phyloP scores from a whole-genome alignment of 192 early-diverging fungal species.

The Entomortierella lignicola region DNA sequence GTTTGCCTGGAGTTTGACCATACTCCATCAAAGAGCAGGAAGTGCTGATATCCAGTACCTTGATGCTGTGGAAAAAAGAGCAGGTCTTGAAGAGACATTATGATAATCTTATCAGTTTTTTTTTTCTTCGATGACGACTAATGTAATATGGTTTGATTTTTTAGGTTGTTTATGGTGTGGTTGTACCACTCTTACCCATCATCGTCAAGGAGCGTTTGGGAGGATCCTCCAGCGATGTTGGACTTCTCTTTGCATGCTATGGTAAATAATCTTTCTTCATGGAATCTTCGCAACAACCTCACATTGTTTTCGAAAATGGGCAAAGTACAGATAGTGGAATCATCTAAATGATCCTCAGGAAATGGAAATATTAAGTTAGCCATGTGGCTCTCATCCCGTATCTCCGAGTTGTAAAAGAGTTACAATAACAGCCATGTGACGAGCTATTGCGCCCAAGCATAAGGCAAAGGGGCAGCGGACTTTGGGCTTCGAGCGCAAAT shows the following conservation, averaged over 20 bases:
- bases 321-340: neutral
- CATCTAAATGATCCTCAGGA: too few relatives aligned
- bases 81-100: neutral
- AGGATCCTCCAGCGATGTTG: constrained; percentile 66
- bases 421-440: too few relatives aligned
- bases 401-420: too few relatives aligned
- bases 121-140: neutral
- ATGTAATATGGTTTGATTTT: constrained; percentile 41
- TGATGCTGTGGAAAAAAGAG: neutral
- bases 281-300: neutral
- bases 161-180: constrained; percentile 76
- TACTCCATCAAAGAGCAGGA: neutral
- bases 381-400: too few relatives aligned
- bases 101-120: constrained; percentile 14
- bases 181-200: constrained; percentile 76
- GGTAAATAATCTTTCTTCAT: constrained; percentile 50
- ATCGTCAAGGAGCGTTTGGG: constrained; percentile 71
- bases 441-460: too few relatives aligned
- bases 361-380: too few relatives aligned
- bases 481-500: neutral
- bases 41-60: neutral
- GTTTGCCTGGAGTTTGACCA: too few relatives aligned
- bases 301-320: neutral
- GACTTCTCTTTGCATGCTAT: constrained; percentile 79
- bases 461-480: too few relatives aligned